Evolutionary conservation across 2,329 filamentous ascomycete genomes (phyloP).

Genomic region (Ascochyta pisi): DNA sequence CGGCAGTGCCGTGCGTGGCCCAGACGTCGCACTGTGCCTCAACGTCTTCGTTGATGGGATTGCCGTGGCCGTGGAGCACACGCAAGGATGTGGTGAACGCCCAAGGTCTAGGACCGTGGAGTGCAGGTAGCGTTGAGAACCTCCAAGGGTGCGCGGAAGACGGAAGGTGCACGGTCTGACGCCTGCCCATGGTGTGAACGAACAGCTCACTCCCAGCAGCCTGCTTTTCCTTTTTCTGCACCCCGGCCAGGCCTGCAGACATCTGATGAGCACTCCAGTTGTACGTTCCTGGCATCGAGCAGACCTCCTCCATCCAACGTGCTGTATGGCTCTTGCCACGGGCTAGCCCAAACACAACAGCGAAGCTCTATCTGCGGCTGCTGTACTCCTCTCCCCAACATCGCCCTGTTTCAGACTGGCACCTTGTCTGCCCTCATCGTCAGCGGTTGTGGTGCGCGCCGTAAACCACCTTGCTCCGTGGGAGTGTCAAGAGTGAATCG

Average conservation of each 20-base stretch:
- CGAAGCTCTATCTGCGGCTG: conserved; percentile 36
- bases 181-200: conserved; percentile 18
- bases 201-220: conserved; percentile 28
- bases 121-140: conserved; percentile 30
- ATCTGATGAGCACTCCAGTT: conserved; percentile 40
- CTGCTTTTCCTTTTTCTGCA: conserved; percentile 40
- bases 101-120: conserved; percentile 28
- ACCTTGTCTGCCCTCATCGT: conserved; percentile 38
- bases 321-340: conserved; percentile 39
- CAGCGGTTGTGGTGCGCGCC: conserved; percentile 37
- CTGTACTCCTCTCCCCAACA: conserved; percentile 42
- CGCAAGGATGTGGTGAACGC: conserved; percentile 27
- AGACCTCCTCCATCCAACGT: conserved; percentile 37
- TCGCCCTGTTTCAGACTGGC: conserved; percentile 44
- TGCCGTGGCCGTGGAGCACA: conserved; percentile 27
- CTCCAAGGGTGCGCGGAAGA: conserved; percentile 38
- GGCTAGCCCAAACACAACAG: conserved; percentile 39
- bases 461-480: conserved; percentile 16
- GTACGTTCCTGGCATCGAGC: conserved; percentile 38
- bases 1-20: not conserved
- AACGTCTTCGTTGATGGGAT: conserved; percentile 17
- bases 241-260: conserved; percentile 24
- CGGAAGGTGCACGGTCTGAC: conserved; percentile 44
- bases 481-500: conserved; percentile 33
- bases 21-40: conserved; percentile 5